Evolutionary conservation across 768 basidiomycete genomes (phyloP), one percentile per base, ranked within the genome.

Genomic region (Calocybe cyanea): DNA sequence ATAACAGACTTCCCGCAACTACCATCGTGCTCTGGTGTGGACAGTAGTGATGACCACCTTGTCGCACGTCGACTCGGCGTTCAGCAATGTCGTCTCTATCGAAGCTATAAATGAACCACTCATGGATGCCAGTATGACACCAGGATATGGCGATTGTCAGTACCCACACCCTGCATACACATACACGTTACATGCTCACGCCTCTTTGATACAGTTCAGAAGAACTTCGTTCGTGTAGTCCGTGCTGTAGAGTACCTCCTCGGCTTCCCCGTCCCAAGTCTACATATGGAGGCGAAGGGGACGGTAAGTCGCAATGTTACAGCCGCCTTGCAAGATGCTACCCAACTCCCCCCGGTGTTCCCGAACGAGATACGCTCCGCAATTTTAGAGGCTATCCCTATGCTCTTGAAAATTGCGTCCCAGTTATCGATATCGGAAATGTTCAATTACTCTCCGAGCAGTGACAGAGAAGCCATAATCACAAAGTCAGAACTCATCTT

Each of bases 71-170:
- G 82, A 89, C 57, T 73, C 86, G 4, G 65, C 68, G 32, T 91
- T 91, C 56, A 64, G 54, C 14, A 77, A 69, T 24, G 86, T 85
- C 14, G 81, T 83, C 34, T 69, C 83, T 1, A 83, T 91, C 23
- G 76, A 91, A 53, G 88, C 88, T 1, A 70, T 84, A 20, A 91
- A 91, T 50, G 88, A 91, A 47, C 85, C 84, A 0, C 78, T 87
- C 54, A 84, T 80, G 83, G 65, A 91, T 55, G 84, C 85, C 7
- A 57, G 45, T 14, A 62, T 71, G 50, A 90, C 88, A 1, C 87
- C 88, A 0, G 77, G 71, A 21, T 81, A 85, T 36, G 87, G 86
- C 18, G 68, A 72, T 33, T 91, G 87, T 88, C 58, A 43, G 80
- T 52, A 11, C 25, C 15, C 21, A 32, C 25, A 43, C 11, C 31